phyloP scores from a whole-genome alignment of 2,329 filamentous ascomycete species.

The Botrytis tulipae region DNA sequence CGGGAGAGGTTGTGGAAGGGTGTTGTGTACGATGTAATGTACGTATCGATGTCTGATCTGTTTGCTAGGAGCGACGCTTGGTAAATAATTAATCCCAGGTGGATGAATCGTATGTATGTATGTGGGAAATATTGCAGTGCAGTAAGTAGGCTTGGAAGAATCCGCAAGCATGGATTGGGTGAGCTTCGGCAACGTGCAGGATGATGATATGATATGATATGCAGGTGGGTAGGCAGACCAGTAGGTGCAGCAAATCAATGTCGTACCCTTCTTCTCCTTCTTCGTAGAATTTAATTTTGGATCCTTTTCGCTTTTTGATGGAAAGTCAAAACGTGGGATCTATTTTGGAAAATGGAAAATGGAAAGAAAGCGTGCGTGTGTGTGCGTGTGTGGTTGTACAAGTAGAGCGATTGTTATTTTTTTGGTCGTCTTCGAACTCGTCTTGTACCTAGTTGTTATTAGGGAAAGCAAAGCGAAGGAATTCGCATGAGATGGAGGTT shows the following conservation, averaged over 20 bases:
- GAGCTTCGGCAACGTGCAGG: conserved; percentile 13
- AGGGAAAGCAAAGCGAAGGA: neutral
- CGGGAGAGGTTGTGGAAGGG: conserved; percentile 12
- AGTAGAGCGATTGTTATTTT: neutral
- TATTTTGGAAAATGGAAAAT: neutral
- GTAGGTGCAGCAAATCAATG: conserved; percentile 7
- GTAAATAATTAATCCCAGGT: neutral
- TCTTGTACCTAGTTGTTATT: neutral
- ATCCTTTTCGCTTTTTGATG: neutral
- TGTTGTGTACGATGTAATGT: conserved; percentile 8
- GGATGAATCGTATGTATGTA: neutral
- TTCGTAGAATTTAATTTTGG: conserved; percentile 7
- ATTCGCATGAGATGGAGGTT: neutral
- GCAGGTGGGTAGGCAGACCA: conserved; percentile 11
- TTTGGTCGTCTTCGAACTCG: neutral
- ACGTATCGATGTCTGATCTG: conserved; percentile 5
- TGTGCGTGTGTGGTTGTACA: neutral
- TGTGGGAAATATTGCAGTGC: conserved; percentile 5
- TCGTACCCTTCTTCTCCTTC: neutral
- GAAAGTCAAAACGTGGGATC: conserved; percentile 7
- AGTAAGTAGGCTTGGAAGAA: neutral
- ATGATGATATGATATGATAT: conserved; percentile 15
- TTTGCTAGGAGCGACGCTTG: conserved; percentile 9
- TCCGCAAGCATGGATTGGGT: conserved; percentile 5
- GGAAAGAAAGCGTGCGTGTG: neutral